Conservation (phyloP, 2,329 filamentous ascomycete species). For the Diplodia intermedia region DNA sequence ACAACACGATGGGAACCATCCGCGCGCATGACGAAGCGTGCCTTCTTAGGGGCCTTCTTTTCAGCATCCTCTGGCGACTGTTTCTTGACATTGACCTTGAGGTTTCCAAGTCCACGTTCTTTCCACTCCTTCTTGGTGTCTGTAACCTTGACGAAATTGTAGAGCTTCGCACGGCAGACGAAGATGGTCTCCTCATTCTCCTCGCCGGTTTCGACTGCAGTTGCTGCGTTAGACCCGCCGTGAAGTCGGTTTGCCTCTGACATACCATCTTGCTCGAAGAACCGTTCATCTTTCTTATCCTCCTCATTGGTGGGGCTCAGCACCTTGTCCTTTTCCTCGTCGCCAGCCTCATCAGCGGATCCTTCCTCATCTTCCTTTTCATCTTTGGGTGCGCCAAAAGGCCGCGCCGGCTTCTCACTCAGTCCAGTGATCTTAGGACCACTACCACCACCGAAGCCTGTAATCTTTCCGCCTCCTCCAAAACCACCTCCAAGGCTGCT, state of each 20-base stretch:
- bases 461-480: slow-evolving; percentile 56
- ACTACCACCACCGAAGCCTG: slow-evolving; percentile 72
- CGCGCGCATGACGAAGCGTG: slow-evolving; percentile 86
- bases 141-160: slow-evolving; percentile 72
- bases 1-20: slow-evolving; percentile 88
- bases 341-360: slow-evolving; percentile 55
- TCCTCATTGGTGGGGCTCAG: slow-evolving; percentile 36
- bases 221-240: background rate
- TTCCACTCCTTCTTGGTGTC: slow-evolving; percentile 73
- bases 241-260: slow-evolving; percentile 32
- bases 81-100: slow-evolving; percentile 73
- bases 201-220: slow-evolving; percentile 82
- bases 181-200: slow-evolving; percentile 79
- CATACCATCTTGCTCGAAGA: slow-evolving; percentile 70
- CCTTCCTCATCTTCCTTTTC: slow-evolving; percentile 63
- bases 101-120: slow-evolving; percentile 81
- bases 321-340: slow-evolving; percentile 47
- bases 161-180: slow-evolving; percentile 82
- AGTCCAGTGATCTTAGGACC: slow-evolving; percentile 55
- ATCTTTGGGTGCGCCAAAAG: slow-evolving; percentile 79
- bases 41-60: slow-evolving; percentile 52
- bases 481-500: slow-evolving; percentile 53
- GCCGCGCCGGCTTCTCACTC: slow-evolving; percentile 68
- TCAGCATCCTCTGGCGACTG: slow-evolving; percentile 50
- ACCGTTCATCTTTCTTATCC: slow-evolving; percentile 69